Conservation (phyloP, 2,329 filamentous ascomycete genomes). For the Huntiella moniliformis region DNA sequence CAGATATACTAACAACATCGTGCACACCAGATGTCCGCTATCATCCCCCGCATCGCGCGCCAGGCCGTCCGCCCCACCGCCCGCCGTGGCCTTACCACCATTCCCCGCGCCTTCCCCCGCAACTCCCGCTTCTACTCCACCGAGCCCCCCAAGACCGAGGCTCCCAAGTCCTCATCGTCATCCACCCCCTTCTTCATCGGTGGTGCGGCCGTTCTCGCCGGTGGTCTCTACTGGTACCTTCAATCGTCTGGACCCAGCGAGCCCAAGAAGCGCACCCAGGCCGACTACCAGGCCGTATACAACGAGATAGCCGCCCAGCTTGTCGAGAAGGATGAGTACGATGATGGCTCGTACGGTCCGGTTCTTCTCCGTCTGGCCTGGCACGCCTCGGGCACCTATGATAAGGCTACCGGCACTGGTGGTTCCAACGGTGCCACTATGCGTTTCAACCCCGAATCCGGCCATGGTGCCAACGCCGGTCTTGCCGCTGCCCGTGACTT, state of each 20-base stretch:
- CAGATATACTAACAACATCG: neutral
- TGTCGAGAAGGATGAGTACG: conserved; percentile 84
- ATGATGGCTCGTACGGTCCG: conserved; percentile 89
- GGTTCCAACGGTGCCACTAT: conserved; percentile 95
- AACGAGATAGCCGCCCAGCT: conserved; percentile 62
- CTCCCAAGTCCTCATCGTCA: conserved; percentile 23
- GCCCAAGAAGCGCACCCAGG: conserved; percentile 48
- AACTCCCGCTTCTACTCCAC: conserved; percentile 67
- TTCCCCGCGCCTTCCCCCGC: conserved; percentile 47
- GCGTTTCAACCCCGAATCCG: conserved; percentile 76
- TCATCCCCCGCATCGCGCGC: conserved; percentile 36
- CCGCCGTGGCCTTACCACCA: conserved; percentile 36
- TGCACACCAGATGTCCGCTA: conserved; percentile 19
- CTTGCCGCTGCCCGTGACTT: conserved; percentile 76
- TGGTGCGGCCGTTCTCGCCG: conserved; percentile 40
- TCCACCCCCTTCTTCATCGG: conserved; percentile 35
- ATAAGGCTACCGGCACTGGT: conserved; percentile 71
- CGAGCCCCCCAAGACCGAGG: conserved; percentile 32
- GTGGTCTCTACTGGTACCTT: conserved; percentile 48
- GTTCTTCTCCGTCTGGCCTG: conserved; percentile 81
- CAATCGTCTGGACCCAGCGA: conserved; percentile 33
- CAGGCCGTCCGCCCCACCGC: conserved; percentile 39
- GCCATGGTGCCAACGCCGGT: conserved; percentile 88
- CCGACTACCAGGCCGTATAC: conserved; percentile 93
- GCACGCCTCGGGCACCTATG: conserved; percentile 86